phyloP scores from a whole-genome alignment of 2,329 filamentous ascomycete genomes.

The Ilyonectria robusta region DNA sequence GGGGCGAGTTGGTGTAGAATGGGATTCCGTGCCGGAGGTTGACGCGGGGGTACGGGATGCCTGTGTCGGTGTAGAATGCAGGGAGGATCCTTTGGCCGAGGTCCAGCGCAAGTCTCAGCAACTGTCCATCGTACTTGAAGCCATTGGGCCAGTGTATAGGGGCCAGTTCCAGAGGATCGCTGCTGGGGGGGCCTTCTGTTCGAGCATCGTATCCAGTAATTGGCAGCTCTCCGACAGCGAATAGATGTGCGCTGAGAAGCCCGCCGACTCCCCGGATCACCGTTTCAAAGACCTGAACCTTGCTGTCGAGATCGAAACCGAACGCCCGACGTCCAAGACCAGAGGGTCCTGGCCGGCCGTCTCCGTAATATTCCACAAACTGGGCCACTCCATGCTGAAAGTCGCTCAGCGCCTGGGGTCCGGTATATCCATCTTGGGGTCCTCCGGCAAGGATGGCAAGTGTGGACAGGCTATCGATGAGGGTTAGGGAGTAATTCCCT shows the following conservation, averaged over 20 bases:
- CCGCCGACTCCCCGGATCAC: conserved; percentile 95
- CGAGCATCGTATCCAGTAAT: conserved; percentile 81
- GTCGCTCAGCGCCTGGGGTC: conserved; percentile 69
- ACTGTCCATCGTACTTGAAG: conserved; percentile 88
- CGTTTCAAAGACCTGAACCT: conserved; percentile 98
- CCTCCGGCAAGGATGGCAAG: conserved; percentile 91
- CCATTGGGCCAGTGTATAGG: conserved; percentile 82
- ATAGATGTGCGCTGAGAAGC: conserved; percentile 91
- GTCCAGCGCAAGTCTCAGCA: conserved; percentile 90
- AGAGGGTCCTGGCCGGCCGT: conserved; percentile 78
- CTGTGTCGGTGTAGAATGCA: conserved; percentile 91
- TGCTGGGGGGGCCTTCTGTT: conserved; percentile 42
- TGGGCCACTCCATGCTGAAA: conserved; percentile 86
- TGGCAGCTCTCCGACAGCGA: conserved; percentile 90
- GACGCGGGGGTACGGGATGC: conserved; percentile 93
- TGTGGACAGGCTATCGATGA: conserved; percentile 95
- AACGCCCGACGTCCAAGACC: conserved; percentile 80
- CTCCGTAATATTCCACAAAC: conserved; percentile 87
- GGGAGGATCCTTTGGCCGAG: conserved; percentile 87
- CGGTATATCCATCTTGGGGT: conserved; percentile 60
- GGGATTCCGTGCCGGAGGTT: conserved; percentile 93
- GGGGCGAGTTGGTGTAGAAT: conserved; percentile 89
- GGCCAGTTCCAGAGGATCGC: conserved; percentile 62
- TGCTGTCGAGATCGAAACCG: conserved; percentile 96
- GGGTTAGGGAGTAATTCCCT: conserved; percentile 95